Evolutionary conservation across 257 asterid species (phyloP).

Genomic region (Rauvolfia tetraphylla): DNA sequence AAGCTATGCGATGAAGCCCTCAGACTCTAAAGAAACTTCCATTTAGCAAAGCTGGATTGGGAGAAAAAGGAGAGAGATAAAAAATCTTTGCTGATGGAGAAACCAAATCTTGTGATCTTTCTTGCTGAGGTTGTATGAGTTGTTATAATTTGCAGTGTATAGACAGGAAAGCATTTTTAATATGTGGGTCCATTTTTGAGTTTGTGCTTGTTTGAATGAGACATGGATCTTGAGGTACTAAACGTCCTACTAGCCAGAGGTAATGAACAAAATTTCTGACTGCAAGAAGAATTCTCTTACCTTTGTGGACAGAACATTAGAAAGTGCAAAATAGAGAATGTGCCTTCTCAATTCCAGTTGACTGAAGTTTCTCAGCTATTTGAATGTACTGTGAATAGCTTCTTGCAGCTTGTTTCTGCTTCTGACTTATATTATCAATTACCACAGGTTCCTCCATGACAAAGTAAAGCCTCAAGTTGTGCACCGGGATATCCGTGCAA

Average conservation of each 20-base stretch:
- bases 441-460: slow-evolving; percentile 84
- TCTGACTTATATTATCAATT: slow-evolving; percentile 12
- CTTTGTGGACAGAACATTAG: background rate
- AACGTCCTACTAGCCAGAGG: too few relatives aligned
- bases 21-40: background rate
- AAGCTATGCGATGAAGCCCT: background rate
- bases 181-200: background rate
- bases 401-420: background rate
- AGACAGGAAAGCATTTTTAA: background rate
- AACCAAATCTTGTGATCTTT: background rate
- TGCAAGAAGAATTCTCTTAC: background rate
- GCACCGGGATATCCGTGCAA: slow-evolving; percentile 90
- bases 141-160: background rate
- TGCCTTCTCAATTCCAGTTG: background rate
- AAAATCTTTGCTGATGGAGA: background rate
- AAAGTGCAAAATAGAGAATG: background rate
- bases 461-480: slow-evolving; percentile 99
- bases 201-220: background rate
- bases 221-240: background rate
- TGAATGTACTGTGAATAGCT: background rate
- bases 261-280: background rate
- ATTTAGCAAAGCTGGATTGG: background rate
- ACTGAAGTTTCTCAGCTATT: too few relatives aligned
- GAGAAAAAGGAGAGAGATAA: too few relatives aligned
- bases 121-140: background rate